Base-by-base conservation (phyloP, 345 rosid genomes). In the Rhodamnia argentea region DNA sequence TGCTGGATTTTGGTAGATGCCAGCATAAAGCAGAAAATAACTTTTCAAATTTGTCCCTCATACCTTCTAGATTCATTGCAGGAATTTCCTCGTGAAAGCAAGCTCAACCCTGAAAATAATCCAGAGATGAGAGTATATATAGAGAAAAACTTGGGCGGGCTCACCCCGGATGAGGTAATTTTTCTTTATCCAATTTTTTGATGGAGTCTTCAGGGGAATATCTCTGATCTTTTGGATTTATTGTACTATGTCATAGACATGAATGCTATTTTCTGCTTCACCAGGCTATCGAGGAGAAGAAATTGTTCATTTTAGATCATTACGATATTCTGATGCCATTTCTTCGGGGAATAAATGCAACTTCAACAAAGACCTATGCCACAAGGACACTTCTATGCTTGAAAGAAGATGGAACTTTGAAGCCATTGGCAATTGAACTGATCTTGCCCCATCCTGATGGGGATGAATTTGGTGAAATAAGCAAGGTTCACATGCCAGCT, bases 251-350 rank as follows among this genome's bases (percentile, higher is more conserved):
- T 37, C 81, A 18, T 70, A 37, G 81, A 51, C 23, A 42, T 37
- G 50, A 85, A 74, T 10, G n/a, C 54, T 52, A 13, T 40, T 56
- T 1, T 57, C 87, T 85, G 52, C 7, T 84, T 42, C 8, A 70
- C 52, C 82, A 95, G 98, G 98, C 99, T 78, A 84, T 96, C 32
- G 55, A 87, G 90, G 90, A 82, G 84, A 94, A 90, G 85, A 93
- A 87, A 89, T 87, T 97, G 83, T 97, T 92, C 91, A 95, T 97
- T 89, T 75, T 96, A 64, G 94, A 96, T 90, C 98, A 96, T 87
- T 94, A 96, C 84, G 98, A 95, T 75, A 57, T 92, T n/a, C 86
- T 95, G 84, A 95, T 95, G 95, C 96, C 98, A 40, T 95, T 92
- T 83, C 82, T 96, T 82, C 89, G 94, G 70, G 88, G 93, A 82